Evolutionary conservation across 1,284 basidiomycete genomes (phyloP).

Genomic region (Pseudozyma sp.): DNA sequence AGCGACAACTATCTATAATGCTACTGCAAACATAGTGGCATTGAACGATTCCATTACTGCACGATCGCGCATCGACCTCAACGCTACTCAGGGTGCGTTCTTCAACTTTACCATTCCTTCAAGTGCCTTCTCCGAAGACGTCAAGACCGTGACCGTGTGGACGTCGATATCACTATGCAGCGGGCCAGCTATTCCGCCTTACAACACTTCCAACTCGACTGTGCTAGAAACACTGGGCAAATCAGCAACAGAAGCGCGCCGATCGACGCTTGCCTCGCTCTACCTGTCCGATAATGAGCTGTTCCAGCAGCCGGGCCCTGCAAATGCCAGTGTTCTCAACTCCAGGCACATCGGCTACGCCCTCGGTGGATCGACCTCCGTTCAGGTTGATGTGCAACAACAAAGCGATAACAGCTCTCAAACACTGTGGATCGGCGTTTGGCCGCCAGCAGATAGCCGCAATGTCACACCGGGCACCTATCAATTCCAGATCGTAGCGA

Average conservation of each 20-base stretch:
- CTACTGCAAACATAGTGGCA: slow-evolving; percentile 29
- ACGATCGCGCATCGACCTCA: slow-evolving; percentile 35
- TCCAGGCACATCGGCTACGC: slow-evolving; percentile 41
- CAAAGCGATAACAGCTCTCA: slow-evolving; percentile 39
- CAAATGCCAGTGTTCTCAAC: slow-evolving; percentile 36
- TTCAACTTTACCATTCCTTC: slow-evolving; percentile 52
- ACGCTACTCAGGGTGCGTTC: slow-evolving; percentile 39
- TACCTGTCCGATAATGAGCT: slow-evolving; percentile 51
- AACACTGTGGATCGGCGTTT: slow-evolving; percentile 61
- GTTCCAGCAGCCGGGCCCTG: slow-evolving; percentile 47
- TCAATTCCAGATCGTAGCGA: slow-evolving; percentile 47
- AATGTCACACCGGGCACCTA: slow-evolving; percentile 41
- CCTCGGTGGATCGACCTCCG: slow-evolving; percentile 56
- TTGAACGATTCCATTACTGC: slow-evolving; percentile 56
- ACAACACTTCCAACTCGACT: slow-evolving; percentile 59
- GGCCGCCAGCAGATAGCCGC: slow-evolving; percentile 54
- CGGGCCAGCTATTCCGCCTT: slow-evolving; percentile 59
- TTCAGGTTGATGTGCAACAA: slow-evolving; percentile 39
- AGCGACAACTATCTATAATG: slow-evolving; percentile 35
- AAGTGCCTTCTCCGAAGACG: slow-evolving; percentile 20
- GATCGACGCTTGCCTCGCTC: slow-evolving; percentile 52
- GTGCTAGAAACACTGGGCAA: slow-evolving; percentile 42
- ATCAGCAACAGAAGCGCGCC: slow-evolving; percentile 45
- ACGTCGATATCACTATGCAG: slow-evolving; percentile 59
- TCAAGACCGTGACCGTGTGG: slow-evolving; percentile 35